Evolutionary conservation across 768 basidiomycete genomes (phyloP).

Genomic region (Boletus bicolor): DNA sequence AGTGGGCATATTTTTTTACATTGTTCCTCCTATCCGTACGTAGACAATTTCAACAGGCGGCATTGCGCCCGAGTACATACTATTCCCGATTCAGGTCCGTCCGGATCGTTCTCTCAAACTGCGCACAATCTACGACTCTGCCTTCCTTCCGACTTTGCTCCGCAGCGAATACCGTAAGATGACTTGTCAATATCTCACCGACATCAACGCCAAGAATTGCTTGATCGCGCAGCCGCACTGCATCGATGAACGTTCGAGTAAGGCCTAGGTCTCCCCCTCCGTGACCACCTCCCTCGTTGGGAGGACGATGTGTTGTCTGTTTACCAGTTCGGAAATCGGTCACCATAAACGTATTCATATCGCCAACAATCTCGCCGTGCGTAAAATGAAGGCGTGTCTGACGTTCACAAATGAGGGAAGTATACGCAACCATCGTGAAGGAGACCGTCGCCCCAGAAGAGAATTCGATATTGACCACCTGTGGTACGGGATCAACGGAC

Average conservation of each 20-base stretch:
- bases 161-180: conserved; percentile 85
- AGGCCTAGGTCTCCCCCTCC: conserved; percentile 83
- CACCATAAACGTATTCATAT: conserved; percentile 74
- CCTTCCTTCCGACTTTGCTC: conserved; percentile 73
- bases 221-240: conserved; percentile 65
- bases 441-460: conserved; percentile 77
- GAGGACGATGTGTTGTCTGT: conserved; percentile 46
- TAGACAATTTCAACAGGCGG: too few relatives aligned
- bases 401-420: conserved; percentile 75
- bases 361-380: conserved; percentile 84
- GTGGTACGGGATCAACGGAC: background rate
- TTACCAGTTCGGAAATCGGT: conserved; percentile 66
- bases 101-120: conserved; percentile 58
- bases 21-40: background rate
- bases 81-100: conserved; percentile 22
- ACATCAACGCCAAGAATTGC: conserved; percentile 62
- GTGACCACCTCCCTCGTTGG: conserved; percentile 65
- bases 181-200: conserved; percentile 68
- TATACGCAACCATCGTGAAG: conserved; percentile 88
- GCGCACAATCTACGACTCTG: conserved; percentile 61
- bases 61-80: too few relatives aligned
- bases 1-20: conserved; percentile 31
- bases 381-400: conserved; percentile 83
- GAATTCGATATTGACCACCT: conserved; percentile 87
- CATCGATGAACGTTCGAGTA: conserved; percentile 71